phyloP scores from a whole-genome alignment of 73 alveolate genomes.

The Blepharisma japonicum region DNA sequence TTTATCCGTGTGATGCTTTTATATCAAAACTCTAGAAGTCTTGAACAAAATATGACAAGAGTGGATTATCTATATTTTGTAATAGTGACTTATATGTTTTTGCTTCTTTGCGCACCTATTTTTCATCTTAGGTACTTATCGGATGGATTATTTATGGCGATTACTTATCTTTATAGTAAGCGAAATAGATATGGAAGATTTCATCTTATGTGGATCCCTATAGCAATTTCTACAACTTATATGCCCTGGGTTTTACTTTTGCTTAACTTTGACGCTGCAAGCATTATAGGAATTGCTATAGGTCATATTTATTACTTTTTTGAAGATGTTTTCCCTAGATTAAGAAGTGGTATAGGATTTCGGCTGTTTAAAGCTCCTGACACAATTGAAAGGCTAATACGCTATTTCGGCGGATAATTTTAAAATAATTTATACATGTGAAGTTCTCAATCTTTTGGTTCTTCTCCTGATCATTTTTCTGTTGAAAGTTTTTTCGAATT shows the following conservation, averaged over 20 bases:
- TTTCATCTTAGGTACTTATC: neutral
- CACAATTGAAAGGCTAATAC: no score
- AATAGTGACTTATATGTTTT: neutral
- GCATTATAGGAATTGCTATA: neutral
- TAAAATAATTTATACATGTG: no score
- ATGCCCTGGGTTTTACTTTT: neutral
- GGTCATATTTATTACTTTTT: slow-evolving; percentile 23
- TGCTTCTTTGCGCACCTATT: neutral
- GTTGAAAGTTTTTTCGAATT: neutral
- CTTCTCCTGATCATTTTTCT: no score
- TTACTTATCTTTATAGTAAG: neutral
- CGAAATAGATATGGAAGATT: slow-evolving; percentile 10
- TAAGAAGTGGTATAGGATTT: no score
- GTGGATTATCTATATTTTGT: slow-evolving; percentile 2
- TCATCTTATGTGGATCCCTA: neutral
- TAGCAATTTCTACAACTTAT: slow-evolving; percentile 13
- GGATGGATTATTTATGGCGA: neutral
- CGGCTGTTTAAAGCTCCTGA: no score
- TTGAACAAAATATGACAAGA: neutral
- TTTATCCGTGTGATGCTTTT: neutral
- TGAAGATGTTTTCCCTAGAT: slow-evolving; percentile 2
- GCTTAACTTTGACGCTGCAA: neutral
- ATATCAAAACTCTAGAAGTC: neutral
- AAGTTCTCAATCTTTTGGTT: no score
- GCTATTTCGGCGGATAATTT: no score